Evolutionary conservation across 2,329 filamentous ascomycete genomes (phyloP), one percentile per base, ranked within the genome.

Genomic region (Aspergillus terreus): DNA sequence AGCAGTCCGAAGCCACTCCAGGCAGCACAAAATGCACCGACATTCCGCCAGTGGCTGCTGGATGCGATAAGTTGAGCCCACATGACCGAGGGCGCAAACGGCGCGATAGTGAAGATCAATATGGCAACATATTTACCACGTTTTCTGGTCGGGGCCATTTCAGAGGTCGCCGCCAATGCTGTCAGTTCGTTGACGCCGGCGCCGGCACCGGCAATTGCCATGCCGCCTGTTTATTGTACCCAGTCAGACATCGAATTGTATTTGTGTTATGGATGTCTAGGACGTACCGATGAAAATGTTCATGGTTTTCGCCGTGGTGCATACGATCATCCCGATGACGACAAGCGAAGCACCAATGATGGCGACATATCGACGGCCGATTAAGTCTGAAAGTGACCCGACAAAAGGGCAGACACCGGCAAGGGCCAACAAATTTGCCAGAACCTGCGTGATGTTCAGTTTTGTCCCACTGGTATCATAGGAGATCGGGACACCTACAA

Each of bases 151-250:
- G 86, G 85, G 0, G 83, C 86, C 53, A 88, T 76, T 63, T 89
- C 85, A 2, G 83, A 82, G 1, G 84, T 85, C 32, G 79, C 85
- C 25, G 85, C 84, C 7, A 89, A 73, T 4, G 85, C 84, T 5
- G 83, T 88, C 32, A 88, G 72, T 65, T 88, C 85, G 58, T 84
- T 84, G 54, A 88, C 78, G 12, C 85, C 85, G 10, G 84, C 84
- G 32, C 85, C 85, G 5, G 82, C 72, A 1, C 85, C 85, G 9
- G 84, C 78, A 56, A 88, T 75, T 2, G 78, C 76, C 77, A 80
- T 80, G 40, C 78, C 77, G 45, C 65, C 79, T 81, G 45, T 10
- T 14, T 50, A 12, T 19, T 21, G 40, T 6, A 46, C 11, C 32
- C 3, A 41, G 33, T 17, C 9, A 19, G 27, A 30, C n/a, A 17